phyloP scores from a whole-genome alignment of 192 early-diverging fungal genomes.

The Gamsiella multidivaricata region DNA sequence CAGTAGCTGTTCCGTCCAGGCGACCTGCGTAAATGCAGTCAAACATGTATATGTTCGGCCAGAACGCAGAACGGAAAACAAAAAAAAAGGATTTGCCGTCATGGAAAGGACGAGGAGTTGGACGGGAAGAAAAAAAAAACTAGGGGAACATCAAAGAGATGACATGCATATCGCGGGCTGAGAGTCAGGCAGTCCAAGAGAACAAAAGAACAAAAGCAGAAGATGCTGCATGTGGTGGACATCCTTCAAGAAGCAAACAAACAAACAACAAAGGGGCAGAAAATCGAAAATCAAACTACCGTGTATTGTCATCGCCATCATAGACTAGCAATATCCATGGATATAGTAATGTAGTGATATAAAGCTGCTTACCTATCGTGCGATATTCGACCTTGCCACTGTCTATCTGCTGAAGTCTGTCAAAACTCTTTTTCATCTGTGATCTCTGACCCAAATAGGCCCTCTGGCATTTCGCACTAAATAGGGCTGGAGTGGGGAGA shows the following conservation, averaged over 20 bases:
- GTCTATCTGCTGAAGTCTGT: constrained; percentile 29
- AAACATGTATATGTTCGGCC: neutral
- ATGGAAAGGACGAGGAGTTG: neutral
- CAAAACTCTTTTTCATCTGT: constrained; percentile 38
- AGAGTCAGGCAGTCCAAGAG: constrained; percentile 20
- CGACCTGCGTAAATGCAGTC: neutral
- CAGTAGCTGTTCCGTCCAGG: constrained; percentile 4
- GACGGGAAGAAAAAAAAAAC: constrained; percentile 16
- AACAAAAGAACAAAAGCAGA: constrained; percentile 14
- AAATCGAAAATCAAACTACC: constrained; percentile 18
- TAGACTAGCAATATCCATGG: neutral
- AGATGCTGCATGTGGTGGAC: constrained; percentile 2
- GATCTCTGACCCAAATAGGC: constrained; percentile 39
- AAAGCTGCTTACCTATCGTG: constrained; percentile 48
- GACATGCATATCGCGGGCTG: constrained; percentile 8
- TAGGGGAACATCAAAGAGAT: neutral
- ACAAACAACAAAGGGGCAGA: constrained; percentile 3
- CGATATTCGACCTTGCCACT: constrained; percentile 52
- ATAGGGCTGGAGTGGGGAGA: constrained; percentile 1
- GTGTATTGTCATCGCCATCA: constrained; percentile 1
- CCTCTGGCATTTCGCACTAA: constrained; percentile 5
- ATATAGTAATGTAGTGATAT: too few species aligned
- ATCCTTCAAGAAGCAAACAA: neutral
- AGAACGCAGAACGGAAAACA: neutral
- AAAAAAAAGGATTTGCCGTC: neutral